These are phyloP conservation scores for Monilinia polystroma DNA, from an alignment of 2,329 filamentous ascomycete species.

Conservation along the genomic window DNA sequence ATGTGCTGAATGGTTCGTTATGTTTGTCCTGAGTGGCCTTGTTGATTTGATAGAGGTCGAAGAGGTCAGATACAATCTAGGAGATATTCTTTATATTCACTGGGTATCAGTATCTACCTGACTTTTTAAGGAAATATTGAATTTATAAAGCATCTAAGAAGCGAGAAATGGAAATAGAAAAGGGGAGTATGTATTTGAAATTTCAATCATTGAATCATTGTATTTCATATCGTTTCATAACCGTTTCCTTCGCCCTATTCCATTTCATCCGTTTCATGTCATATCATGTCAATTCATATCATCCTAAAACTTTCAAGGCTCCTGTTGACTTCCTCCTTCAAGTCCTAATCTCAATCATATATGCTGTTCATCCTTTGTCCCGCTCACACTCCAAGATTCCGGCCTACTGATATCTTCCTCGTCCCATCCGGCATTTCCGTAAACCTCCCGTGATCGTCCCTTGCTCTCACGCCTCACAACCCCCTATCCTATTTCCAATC, in stretches of 20 bases:
- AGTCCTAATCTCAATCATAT: neutral
- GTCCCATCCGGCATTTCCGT: neutral
- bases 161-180: neutral
- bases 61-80: no score
- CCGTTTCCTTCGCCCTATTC: neutral
- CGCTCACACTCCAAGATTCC: no score
- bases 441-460: neutral
- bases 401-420: no score
- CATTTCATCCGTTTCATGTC: neutral
- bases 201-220: neutral
- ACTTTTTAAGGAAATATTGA: neutral
- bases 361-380: no score
- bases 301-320: neutral
- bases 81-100: no score
- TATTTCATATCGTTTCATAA: neutral
- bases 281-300: neutral
- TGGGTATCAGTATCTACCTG: no score
- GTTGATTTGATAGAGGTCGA: neutral
- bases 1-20: neutral
- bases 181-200: neutral
- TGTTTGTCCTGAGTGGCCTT: neutral
- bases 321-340: neutral
- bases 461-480: no score
- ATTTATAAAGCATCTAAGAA: neutral
- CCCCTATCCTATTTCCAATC: conserved; percentile 25